Percentiles rank a stretch among this genome's conserved stretches.
Evolutionary conservation across 1,139 yeast genomes (phyloP).

Genomic region (Geotrichum reessii): DNA sequence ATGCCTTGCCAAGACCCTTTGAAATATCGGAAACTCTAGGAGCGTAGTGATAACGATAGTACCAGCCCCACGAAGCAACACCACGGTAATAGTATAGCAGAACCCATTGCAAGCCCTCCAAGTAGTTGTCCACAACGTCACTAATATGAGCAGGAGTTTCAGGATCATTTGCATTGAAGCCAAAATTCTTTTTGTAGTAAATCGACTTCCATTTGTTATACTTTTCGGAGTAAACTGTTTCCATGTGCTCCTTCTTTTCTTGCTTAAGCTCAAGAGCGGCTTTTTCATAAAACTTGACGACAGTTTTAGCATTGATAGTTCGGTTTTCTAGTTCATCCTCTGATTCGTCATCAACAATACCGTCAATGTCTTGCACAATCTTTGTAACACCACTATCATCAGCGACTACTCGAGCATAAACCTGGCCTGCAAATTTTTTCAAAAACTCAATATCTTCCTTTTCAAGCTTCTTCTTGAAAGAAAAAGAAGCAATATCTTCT

Average conservation of each 20-base stretch:
- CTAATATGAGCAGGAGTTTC: conserved; percentile 46
- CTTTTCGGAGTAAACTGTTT: conserved; percentile 65
- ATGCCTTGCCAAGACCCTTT: conserved; percentile 57
- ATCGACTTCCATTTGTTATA: conserved; percentile 76
- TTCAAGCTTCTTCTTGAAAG: conserved; percentile 18
- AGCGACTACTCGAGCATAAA: conserved; percentile 26
- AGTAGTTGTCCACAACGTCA: conserved; percentile 69
- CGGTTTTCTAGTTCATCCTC: conserved; percentile 48
- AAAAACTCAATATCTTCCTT: conserved; percentile 31
- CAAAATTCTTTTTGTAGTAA: conserved; percentile 74
- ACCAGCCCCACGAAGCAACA: conserved; percentile 95
- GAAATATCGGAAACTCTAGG: conserved; percentile 86
- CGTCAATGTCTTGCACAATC: conserved; percentile 58
- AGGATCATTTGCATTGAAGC: conserved; percentile 46
- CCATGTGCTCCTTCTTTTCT: conserved; percentile 56
- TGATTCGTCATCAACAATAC: conserved; percentile 56
- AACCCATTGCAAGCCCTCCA: conserved; percentile 96
- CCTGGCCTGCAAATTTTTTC: conserved; percentile 27
- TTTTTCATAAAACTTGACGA: conserved; percentile 57
- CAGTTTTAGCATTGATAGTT: conserved; percentile 26
- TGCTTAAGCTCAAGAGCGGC: conserved; percentile 57
- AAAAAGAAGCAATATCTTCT: conserved; percentile 14
- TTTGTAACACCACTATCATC: conserved; percentile 20
- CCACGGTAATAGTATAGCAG: conserved; percentile 84
- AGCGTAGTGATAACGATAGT: conserved; percentile 78